Percentiles rank a stretch among this genome's conserved stretches.
These are phyloP conservation scores for Udeniomyces megalosporus DNA, from an alignment of 768 basidiomycete species.

Conservation along the genomic window DNA sequence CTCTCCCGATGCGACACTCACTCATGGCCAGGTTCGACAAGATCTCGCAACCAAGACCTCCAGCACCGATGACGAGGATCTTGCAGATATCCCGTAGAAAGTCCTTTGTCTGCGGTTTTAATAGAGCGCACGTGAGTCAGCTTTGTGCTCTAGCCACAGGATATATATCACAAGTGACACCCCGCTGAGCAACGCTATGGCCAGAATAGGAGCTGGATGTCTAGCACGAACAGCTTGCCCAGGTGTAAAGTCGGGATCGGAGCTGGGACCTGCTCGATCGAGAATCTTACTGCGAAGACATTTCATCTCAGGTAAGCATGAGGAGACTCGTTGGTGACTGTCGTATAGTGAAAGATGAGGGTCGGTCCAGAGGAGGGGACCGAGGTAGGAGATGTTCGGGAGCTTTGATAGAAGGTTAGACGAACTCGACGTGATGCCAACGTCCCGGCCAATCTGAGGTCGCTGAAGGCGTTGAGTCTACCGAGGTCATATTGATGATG, in stretches of 20 bases:
- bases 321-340: background rate
- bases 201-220: background rate
- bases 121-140: background rate
- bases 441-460: constrained; percentile 14
- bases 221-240: background rate
- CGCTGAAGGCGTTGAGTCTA: too few species aligned
- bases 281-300: constrained; percentile 12
- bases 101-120: constrained; percentile 50
- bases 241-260: constrained; percentile 2
- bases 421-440: constrained; percentile 12
- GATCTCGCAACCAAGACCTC: constrained; percentile 92
- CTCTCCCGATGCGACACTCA: too few species aligned
- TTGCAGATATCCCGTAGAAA: constrained; percentile 73
- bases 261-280: constrained; percentile 6
- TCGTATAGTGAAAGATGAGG: background rate
- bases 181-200: too few species aligned
- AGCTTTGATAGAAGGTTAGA: background rate
- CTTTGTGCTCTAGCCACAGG: background rate
- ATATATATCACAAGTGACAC: background rate
- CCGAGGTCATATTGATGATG: too few species aligned
- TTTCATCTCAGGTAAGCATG: too few species aligned
- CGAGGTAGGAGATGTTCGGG: background rate
- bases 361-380: background rate
- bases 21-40: constrained; percentile 82
- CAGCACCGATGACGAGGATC: constrained; percentile 93